These are phyloP conservation scores for Cymbopogon flexuosus DNA, from an alignment of 202 grass and related monocot genomes.

Conservation along the genomic window DNA sequence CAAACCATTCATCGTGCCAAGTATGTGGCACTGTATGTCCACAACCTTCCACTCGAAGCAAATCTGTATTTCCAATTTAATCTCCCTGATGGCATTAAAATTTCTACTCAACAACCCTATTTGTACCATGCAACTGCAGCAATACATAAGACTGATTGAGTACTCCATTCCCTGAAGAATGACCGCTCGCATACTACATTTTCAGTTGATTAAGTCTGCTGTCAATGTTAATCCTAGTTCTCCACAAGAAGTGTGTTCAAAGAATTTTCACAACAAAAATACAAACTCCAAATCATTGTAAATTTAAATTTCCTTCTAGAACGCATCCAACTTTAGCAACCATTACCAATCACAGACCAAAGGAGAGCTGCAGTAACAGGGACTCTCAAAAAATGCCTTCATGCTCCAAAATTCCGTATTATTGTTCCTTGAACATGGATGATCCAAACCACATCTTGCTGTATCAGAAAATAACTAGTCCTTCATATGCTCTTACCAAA, in stretches of 20 bases:
- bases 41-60: not conserved
- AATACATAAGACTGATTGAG: not conserved
- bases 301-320: not conserved
- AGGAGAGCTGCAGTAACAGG: not conserved
- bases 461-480: not conserved
- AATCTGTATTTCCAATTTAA: not conserved
- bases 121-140: not conserved
- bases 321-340: not conserved
- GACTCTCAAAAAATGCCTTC: not conserved
- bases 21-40: not conserved
- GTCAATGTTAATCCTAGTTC: not conserved
- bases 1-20: not conserved
- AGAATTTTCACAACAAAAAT: not conserved
- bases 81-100: not conserved
- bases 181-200: not conserved
- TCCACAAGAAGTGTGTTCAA: not conserved
- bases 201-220: not conserved
- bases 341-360: not conserved
- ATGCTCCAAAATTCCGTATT: not conserved
- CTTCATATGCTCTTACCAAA: not conserved
- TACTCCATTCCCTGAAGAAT: not conserved
- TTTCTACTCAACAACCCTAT: not conserved
- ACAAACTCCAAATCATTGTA: not conserved
- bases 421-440: not conserved
- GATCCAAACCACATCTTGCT: not conserved